A percentile compares a stretch with the other conserved stretches of the same genome.
Evolutionary conservation across 768 basidiomycete genomes (phyloP).

Genomic region (Sporobolomyces pararoseus): DNA sequence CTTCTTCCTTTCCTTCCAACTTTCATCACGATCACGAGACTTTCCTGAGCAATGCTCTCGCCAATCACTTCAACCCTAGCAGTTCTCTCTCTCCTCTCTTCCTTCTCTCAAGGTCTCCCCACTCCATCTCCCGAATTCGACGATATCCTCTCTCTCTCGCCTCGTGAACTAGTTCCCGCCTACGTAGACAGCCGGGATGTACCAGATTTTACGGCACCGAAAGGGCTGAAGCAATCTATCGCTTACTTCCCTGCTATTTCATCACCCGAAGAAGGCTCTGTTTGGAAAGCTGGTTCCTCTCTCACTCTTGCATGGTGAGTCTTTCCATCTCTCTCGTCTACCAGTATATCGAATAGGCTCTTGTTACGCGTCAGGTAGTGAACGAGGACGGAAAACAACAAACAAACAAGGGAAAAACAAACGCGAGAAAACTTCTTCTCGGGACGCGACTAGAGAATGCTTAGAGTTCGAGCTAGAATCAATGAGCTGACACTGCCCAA

Average conservation of each 20-base stretch:
- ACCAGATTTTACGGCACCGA: neutral
- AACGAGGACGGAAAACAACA: neutral
- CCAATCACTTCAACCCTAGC: neutral
- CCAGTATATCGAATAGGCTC: neutral
- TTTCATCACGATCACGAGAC: neutral
- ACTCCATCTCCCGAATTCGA: conserved; percentile 5
- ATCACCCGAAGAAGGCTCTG: neutral
- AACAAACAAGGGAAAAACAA: neutral
- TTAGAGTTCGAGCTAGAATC: too few relatives aligned
- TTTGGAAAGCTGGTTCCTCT: neutral
- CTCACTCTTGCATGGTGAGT: conserved; percentile 17
- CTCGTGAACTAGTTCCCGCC: conserved; percentile 5
- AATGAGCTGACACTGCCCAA: too few relatives aligned
- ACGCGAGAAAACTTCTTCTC: neutral
- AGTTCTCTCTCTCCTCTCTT: neutral
- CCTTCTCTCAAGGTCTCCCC: neutral
- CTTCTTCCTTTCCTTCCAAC: neutral
- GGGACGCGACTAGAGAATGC: neutral
- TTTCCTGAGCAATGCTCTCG: neutral
- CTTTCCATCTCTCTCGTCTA: neutral
- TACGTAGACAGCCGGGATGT: neutral
- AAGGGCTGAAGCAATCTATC: neutral
- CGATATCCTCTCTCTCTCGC: conserved; percentile 7
- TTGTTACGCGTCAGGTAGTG: neutral
- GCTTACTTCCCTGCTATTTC: conserved; percentile 21